Percentiles rank a stretch among this genome's conserved stretches.
These are phyloP conservation scores for Rhizoctonia solani DNA, from an alignment of 1,284 basidiomycete genomes.

Conservation along the genomic window DNA sequence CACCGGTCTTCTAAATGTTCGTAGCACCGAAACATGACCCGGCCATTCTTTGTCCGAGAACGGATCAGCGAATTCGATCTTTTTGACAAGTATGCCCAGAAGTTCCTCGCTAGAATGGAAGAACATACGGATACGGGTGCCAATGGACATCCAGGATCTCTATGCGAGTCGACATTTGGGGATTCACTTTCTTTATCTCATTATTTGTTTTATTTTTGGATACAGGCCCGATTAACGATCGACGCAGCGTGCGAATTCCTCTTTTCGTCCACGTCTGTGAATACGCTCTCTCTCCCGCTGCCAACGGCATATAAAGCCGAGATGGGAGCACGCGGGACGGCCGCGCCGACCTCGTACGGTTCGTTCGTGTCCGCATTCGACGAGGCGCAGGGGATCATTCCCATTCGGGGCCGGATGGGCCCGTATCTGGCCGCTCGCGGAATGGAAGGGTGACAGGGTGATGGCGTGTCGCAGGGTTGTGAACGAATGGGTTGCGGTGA, in stretches of 20 bases:
- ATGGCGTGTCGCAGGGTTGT: background rate
- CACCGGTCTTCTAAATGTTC: no score
- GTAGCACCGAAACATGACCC: conserved; percentile 57
- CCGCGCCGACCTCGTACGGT: conserved; percentile 41
- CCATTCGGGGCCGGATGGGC: background rate
- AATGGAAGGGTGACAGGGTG: background rate
- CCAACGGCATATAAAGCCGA: conserved; percentile 4
- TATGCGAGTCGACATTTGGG: background rate
- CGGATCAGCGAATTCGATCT: conserved; percentile 59
- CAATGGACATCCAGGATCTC: conserved; percentile 54
- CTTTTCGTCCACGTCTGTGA: conserved; percentile 49
- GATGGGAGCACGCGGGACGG: conserved; percentile 6
- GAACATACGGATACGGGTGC: conserved; percentile 49
- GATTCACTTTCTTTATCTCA: conserved; percentile 39
- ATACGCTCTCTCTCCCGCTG: conserved; percentile 46
- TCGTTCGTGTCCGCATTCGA: conserved; percentile 37
- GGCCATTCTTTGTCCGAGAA: conserved; percentile 61
- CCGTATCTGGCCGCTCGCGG: conserved; percentile 1
- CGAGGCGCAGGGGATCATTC: conserved; percentile 19
- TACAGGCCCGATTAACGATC: conserved; percentile 55
- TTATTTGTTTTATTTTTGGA: conserved; percentile 45
- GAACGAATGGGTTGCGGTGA: conserved; percentile 1
- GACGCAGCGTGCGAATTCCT: conserved; percentile 60
- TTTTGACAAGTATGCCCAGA: conserved; percentile 53
- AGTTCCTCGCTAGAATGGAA: conserved; percentile 51